phyloP scores from a whole-genome alignment of 306 rosid genomes.

The Purshia tridentata region DNA sequence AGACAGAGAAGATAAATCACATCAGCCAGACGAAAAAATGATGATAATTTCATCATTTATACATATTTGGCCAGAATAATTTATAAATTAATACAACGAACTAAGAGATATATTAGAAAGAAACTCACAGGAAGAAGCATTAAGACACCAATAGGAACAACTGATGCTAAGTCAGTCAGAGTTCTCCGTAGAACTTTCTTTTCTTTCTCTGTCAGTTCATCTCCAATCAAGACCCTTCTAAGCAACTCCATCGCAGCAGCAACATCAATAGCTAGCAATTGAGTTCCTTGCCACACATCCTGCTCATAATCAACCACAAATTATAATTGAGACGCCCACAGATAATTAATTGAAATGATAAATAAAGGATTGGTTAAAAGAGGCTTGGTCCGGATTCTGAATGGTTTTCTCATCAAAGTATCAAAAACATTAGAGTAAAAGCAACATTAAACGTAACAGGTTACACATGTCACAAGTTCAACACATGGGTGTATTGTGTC shows the following conservation, averaged over 20 bases:
- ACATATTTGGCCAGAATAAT: background rate
- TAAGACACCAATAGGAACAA: slow-evolving; percentile 86
- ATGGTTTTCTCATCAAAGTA: background rate
- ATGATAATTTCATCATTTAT: background rate
- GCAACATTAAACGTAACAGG: background rate
- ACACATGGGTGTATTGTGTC: background rate
- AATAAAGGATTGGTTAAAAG: too few relatives aligned
- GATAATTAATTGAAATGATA: too few relatives aligned
- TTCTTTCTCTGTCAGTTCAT: slow-evolving; percentile 88
- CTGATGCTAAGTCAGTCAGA: slow-evolving; percentile 89
- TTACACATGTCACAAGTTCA: background rate
- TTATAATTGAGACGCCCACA: too few relatives aligned
- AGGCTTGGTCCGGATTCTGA: background rate
- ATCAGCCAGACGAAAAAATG: background rate
- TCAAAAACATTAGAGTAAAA: background rate
- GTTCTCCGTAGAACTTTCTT: slow-evolving; percentile 80
- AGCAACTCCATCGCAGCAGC: slow-evolving; percentile 72
- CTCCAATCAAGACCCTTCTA: slow-evolving; percentile 75
- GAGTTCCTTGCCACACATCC: slow-evolving; percentile 99
- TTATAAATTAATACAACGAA: background rate
- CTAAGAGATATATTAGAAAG: slow-evolving; percentile 7
- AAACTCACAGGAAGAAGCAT: slow-evolving; percentile 94
- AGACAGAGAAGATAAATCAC: background rate
- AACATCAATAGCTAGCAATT: slow-evolving; percentile 83
- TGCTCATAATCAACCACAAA: slow-evolving; percentile 28